These are phyloP conservation scores for Mycosphaerella sp. DNA, from an alignment of 2,329 filamentous ascomycete species.

Conservation along the genomic window DNA sequence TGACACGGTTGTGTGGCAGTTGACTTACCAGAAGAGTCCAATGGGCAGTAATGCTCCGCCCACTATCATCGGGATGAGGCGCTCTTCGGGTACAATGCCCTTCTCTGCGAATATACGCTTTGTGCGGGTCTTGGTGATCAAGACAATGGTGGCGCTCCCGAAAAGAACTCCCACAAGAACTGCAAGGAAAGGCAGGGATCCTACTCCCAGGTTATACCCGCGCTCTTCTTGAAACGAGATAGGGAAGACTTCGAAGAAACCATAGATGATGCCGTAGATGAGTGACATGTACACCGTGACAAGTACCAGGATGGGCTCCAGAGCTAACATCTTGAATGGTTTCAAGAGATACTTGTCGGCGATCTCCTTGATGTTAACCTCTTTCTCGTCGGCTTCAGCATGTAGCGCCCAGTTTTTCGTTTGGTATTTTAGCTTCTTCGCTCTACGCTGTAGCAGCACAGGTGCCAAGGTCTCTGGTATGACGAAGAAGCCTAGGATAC, in stretches of 20 bases:
- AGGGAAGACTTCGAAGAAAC: constrained; percentile 31
- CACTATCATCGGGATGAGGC: constrained; percentile 42
- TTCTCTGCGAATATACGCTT: constrained; percentile 16
- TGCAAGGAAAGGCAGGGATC: constrained; percentile 25
- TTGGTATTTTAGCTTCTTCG: constrained; percentile 51
- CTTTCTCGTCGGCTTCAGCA: constrained; percentile 37
- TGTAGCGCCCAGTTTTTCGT: constrained; percentile 35
- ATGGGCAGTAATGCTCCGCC: constrained; percentile 39
- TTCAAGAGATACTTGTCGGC: constrained; percentile 52
- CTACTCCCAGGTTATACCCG: constrained; percentile 24
- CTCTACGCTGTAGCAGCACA: constrained; percentile 40
- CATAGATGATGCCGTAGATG: constrained; percentile 30
- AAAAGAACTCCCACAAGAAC: constrained; percentile 26
- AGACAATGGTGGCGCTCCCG: constrained; percentile 19
- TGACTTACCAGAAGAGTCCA: constrained; percentile 40
- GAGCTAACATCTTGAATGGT: constrained; percentile 24
- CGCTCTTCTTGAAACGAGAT: constrained; percentile 27
- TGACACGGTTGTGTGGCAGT: neutral
- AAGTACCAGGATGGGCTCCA: constrained; percentile 47
- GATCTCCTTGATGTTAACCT: constrained; percentile 41
- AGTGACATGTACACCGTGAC: constrained; percentile 36
- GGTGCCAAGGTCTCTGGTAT: constrained; percentile 48
- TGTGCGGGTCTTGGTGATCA: constrained; percentile 24
- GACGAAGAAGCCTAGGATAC: constrained; percentile 40
- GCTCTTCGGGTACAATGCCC: constrained; percentile 38